Base-by-base conservation (phyloP, 1,284 basidiomycete genomes). In the Polyporus tsugae region DNA sequence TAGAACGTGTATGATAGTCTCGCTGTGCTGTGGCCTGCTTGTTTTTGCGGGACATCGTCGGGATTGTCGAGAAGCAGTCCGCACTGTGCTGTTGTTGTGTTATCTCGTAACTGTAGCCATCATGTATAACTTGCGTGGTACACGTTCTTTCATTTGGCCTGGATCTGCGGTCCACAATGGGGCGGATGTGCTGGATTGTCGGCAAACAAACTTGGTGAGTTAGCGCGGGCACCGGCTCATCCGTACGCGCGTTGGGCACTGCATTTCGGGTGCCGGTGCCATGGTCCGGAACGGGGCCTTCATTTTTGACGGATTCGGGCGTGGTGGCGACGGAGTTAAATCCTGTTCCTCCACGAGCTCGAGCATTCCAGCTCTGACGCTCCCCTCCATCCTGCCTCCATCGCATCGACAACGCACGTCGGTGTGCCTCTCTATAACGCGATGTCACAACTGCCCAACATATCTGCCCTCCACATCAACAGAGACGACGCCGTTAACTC, bases 101-200 rank as follows among this genome's bases (percentile, higher is more conserved):
- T 39, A 25, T 41, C 36, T 39, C 36, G 49, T 65, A 44, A 36
- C 38, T 63, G 64, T 36, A 66, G 65, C 46, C 35, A 42, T 65
- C 60, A 19, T 67, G 65, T 67, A 63, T 42, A 52, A 55, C 38
- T 41, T 38, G 53, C 60, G 71, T 65, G 67, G 58, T 59, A 62
- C 71, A 70, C 71, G 69, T 72, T 69, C 49, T 57, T 67, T 68
- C 66, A 70, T 70, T 25, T 64, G 33, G 41, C 52, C 38, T 22
- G 39, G 62, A 58, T 58, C 42, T 58, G 39, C 35, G 39, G 58
- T 38, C 35, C 29, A 36, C 10, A 10, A 36, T n/a, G 55, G 15
- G 22, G 35, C 10, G 22, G 44, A 5, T 29, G 39, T 13, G 44
- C 36, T 41, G 35, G 63, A 63, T 66, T 62, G 49, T 67, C 68